Evolutionary conservation across 495 filamentous ascomycete genomes (phyloP), one percentile per base, ranked within the genome.

Genomic region (Friedmanniomyces simplex): DNA sequence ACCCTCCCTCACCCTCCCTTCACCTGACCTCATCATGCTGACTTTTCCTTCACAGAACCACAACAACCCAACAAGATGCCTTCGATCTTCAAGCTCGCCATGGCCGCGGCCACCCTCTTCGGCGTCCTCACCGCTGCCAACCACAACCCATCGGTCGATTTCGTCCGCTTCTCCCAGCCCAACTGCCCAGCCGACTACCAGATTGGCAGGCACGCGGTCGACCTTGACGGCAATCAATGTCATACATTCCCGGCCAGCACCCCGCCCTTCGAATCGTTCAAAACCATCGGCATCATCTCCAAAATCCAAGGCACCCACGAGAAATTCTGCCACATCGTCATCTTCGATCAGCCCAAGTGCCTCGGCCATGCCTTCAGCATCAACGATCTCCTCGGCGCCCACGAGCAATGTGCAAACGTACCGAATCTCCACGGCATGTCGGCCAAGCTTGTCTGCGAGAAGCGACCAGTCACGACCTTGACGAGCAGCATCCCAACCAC

Each of bases 301-400:
- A 60, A 60, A 52, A 60, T 42, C 42, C 55, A 55, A 32, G 34
- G 20, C 36, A 24, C 36, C 18, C 3, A 50, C 25, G 58, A 60
- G 58, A 54, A 58, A 21, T 1, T 1, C 13, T 59, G 57, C 50
- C 5, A 22, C 24, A 12, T 30, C 50, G 25, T 24, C 14, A 39
- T 48, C 50, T 59, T n/a, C 50, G 50, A 47, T 24, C 10, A 24
- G 50, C 13, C 18, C 16, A 50, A 47, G 42, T 59, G 57, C 57
- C 18, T 4, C 1, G 57, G 57, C 49, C 2, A 51, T 14, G 18
- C 34, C n/a, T 39, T 1, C 46, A 30, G n/a, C 20, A 52, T 52
- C 5, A 20, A 2, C 36, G n/a, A 37, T 57, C 24, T 49, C 42
- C 11, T 24, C 22, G 10, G 10, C 28, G 10, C 28, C 4, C 28